These are phyloP conservation scores for Camellia granthamiana DNA, from an alignment of 148 eudicot genomes.

Conservation along the genomic window DNA sequence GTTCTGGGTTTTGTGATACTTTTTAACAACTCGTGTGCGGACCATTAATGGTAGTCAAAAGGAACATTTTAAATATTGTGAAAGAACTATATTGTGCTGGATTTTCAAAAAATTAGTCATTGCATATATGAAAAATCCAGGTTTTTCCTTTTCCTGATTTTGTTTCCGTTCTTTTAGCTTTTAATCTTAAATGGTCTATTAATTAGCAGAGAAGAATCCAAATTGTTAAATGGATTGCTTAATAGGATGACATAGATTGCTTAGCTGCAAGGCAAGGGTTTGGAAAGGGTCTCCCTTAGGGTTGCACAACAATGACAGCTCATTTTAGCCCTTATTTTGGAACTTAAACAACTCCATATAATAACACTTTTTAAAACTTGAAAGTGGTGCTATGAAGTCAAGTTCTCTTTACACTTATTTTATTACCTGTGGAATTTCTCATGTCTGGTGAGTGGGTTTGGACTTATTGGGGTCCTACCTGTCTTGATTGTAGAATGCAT, in stretches of 20 bases:
- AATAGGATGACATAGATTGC: slow-evolving; percentile 24
- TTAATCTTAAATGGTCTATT: neutral
- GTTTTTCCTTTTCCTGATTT: slow-evolving; percentile 8
- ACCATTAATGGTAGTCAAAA: slow-evolving; percentile 34
- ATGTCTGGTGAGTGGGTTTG: slow-evolving; percentile 16
- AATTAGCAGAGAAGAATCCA: slow-evolving; percentile 10
- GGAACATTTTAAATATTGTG: slow-evolving; percentile 21
- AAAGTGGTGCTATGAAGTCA: slow-evolving; percentile 19
- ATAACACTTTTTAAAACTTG: neutral
- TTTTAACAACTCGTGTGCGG: slow-evolving; percentile 28
- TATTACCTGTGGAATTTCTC: slow-evolving; percentile 5
- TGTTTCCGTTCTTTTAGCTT: neutral
- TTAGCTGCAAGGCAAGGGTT: slow-evolving; percentile 5
- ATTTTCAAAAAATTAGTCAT: neutral
- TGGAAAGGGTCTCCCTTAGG: slow-evolving; percentile 17
- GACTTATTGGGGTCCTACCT: slow-evolving; percentile 27
- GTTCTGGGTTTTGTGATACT: slow-evolving; percentile 29
- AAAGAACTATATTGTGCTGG: slow-evolving; percentile 18
- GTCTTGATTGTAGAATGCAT: slow-evolving; percentile 22
- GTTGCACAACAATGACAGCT: slow-evolving; percentile 24
- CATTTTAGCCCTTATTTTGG: neutral
- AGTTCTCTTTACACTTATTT: slow-evolving; percentile 28
- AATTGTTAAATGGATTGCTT: slow-evolving; percentile 20
- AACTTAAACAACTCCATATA: neutral
- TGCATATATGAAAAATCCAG: neutral